Evolutionary conservation across 495 filamentous ascomycete species (phyloP).

Genomic region (Delitschia confertaspora): DNA sequence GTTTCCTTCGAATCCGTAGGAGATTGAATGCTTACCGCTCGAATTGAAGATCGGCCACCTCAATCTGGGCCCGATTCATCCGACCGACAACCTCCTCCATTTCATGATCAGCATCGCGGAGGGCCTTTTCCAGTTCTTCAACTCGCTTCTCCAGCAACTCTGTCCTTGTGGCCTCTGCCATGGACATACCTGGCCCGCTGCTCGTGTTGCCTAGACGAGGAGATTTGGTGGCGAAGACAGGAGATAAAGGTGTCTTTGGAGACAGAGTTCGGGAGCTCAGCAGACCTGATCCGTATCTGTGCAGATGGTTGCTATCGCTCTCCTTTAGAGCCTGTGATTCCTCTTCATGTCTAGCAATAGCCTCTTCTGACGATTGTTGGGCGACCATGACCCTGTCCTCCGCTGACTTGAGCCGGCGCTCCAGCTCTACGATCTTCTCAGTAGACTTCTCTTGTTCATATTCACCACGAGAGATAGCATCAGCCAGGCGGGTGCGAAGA

Average conservation of each 20-base stretch:
- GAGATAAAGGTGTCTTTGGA: slow-evolving; percentile 52
- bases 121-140: slow-evolving; percentile 71
- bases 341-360: slow-evolving; percentile 73
- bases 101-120: slow-evolving; percentile 75
- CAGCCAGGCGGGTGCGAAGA: slow-evolving; percentile 70
- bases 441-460: slow-evolving; percentile 71
- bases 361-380: slow-evolving; percentile 80
- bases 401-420: slow-evolving; percentile 63
- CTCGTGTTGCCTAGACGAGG: slow-evolving; percentile 53
- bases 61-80: slow-evolving; percentile 91
- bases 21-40: slow-evolving; percentile 64
- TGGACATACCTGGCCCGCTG: slow-evolving; percentile 44
- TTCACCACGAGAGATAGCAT: slow-evolving; percentile 80
- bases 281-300: slow-evolving; percentile 53
- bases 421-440: slow-evolving; percentile 70
- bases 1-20: no score
- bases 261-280: slow-evolving; percentile 15
- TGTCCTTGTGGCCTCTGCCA: slow-evolving; percentile 59
- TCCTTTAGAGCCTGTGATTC: slow-evolving; percentile 68
- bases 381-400: slow-evolving; percentile 79
- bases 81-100: slow-evolving; percentile 86
- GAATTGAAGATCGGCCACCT: slow-evolving; percentile 84
- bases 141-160: slow-evolving; percentile 61
- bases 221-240: slow-evolving; percentile 51
- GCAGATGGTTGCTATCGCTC: slow-evolving; percentile 66